Evolutionary conservation across 1,284 basidiomycete genomes (phyloP).

Genomic region (Ustilago esculenta): DNA sequence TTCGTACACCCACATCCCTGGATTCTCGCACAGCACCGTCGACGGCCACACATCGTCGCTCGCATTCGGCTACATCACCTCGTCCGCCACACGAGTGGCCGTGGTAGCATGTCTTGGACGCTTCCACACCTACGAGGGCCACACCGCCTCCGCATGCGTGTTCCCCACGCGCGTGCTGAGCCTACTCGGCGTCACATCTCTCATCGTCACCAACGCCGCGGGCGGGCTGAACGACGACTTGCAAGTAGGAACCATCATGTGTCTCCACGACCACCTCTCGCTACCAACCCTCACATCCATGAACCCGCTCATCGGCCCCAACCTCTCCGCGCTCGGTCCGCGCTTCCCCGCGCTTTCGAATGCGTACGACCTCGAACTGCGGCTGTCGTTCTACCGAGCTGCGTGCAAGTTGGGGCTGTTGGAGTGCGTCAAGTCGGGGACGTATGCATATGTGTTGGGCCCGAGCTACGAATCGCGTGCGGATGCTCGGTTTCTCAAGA

Average conservation of each 20-base stretch:
- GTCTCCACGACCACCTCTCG: slow-evolving; percentile 82
- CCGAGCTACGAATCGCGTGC: slow-evolving; percentile 81
- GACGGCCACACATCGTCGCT: slow-evolving; percentile 79
- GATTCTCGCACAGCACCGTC: slow-evolving; percentile 69
- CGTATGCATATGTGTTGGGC: slow-evolving; percentile 81
- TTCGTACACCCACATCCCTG: slow-evolving; percentile 50
- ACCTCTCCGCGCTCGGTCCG: slow-evolving; percentile 57
- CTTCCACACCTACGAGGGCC: slow-evolving; percentile 85
- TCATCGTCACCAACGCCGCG: slow-evolving; percentile 86
- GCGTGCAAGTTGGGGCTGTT: slow-evolving; percentile 71
- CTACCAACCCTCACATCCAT: slow-evolving; percentile 78
- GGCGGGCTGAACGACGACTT: slow-evolving; percentile 78
- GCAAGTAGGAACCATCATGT: slow-evolving; percentile 83
- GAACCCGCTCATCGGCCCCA: slow-evolving; percentile 75
- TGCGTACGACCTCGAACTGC: slow-evolving; percentile 78
- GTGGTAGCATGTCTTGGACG: slow-evolving; percentile 86
- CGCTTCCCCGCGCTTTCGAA: slow-evolving; percentile 82
- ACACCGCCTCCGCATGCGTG: slow-evolving; percentile 71
- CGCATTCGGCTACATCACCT: slow-evolving; percentile 77
- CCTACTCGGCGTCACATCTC: slow-evolving; percentile 75
- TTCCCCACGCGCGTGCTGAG: slow-evolving; percentile 82
- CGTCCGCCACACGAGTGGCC: slow-evolving; percentile 69
- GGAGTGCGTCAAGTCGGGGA: slow-evolving; percentile 69
- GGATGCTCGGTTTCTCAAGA: slow-evolving; percentile 47
- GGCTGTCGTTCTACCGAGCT: slow-evolving; percentile 76